phyloP scores from a whole-genome alignment of 2,329 filamentous ascomycete species.

The Thelonectria olida region DNA sequence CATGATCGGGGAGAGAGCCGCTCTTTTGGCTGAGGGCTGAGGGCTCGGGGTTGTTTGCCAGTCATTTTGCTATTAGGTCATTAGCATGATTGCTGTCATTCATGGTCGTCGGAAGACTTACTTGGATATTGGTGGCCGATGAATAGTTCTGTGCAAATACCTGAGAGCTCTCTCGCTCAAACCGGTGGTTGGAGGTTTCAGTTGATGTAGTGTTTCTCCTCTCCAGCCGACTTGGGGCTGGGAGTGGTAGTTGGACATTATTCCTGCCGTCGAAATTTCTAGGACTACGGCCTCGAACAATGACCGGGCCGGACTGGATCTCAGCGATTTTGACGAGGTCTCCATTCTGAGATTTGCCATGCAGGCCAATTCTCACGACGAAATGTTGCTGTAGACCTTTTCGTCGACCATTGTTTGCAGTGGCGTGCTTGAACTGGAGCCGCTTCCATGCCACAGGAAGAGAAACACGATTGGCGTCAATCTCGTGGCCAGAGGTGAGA shows the following conservation, averaged over 20 bases:
- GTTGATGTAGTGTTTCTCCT: conserved; percentile 53
- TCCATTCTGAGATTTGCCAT: conserved; percentile 75
- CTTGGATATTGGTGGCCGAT: conserved; percentile 47
- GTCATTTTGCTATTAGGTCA: conserved; percentile 49
- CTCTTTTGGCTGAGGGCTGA: conserved; percentile 56
- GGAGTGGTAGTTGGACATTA: conserved; percentile 78
- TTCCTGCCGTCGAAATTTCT: conserved; percentile 94
- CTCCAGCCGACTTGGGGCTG: conserved; percentile 60
- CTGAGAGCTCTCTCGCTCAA: conserved; percentile 45
- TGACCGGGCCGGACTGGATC: conserved; percentile 90
- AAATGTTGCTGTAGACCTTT: conserved; percentile 98
- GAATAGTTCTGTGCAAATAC: conserved; percentile 43
- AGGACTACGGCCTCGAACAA: conserved; percentile 91
- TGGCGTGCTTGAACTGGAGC: conserved; percentile 94
- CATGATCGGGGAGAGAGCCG: conserved; percentile 62
- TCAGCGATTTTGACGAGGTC: conserved; percentile 82
- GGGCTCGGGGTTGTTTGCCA: conserved; percentile 53
- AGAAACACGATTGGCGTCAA: conserved; percentile 81
- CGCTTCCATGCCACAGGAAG: conserved; percentile 93
- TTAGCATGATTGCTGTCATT: conserved; percentile 20
- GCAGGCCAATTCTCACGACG: conserved; percentile 83
- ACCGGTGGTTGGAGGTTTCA: conserved; percentile 45
- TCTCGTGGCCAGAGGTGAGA: conserved; percentile 67
- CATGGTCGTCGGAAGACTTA: conserved; percentile 29
- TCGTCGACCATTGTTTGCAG: conserved; percentile 92